phyloP scores from a whole-genome alignment of 192 early-diverging fungal species.

The Linnemannia hyalina region DNA sequence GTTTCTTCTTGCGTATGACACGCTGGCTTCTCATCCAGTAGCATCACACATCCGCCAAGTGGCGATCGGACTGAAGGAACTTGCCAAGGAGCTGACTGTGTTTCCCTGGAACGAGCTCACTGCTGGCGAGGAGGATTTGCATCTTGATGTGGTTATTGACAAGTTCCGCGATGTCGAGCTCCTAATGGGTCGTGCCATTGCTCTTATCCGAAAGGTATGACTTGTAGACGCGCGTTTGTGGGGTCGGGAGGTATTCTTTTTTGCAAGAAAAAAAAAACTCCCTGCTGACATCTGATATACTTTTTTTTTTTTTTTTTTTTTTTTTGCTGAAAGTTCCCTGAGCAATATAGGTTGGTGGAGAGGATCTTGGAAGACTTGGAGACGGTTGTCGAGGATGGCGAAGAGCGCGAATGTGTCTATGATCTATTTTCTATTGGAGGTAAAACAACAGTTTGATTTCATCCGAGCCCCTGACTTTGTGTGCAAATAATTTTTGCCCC shows the following conservation, averaged over 20 bases:
- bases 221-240: background rate
- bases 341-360: conserved; percentile 70
- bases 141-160: conserved; percentile 50
- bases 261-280: background rate
- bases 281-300: background rate
- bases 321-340: conserved; percentile 64
- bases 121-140: conserved; percentile 35
- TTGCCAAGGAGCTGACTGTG: conserved; percentile 44
- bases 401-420: conserved; percentile 69
- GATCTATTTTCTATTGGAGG: conserved; percentile 69
- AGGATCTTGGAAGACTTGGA: conserved; percentile 60
- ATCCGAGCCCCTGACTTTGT: background rate
- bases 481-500: too few species aligned
- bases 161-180: conserved; percentile 60
- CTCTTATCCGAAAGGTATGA: conserved; percentile 67
- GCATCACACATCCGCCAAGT: conserved; percentile 59
- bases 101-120: conserved; percentile 65
- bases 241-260: background rate
- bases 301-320: conserved; percentile 13
- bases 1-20: conserved; percentile 82
- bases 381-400: conserved; percentile 59
- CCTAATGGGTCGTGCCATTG: conserved; percentile 64
- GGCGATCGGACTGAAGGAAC: conserved; percentile 38
- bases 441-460: conserved; percentile 26
- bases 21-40: conserved; percentile 72